Evolutionary conservation across 2,329 filamentous ascomycete species (phyloP), one percentile per base, ranked within the genome.

Genomic region (Talaromyces pinophilus): DNA sequence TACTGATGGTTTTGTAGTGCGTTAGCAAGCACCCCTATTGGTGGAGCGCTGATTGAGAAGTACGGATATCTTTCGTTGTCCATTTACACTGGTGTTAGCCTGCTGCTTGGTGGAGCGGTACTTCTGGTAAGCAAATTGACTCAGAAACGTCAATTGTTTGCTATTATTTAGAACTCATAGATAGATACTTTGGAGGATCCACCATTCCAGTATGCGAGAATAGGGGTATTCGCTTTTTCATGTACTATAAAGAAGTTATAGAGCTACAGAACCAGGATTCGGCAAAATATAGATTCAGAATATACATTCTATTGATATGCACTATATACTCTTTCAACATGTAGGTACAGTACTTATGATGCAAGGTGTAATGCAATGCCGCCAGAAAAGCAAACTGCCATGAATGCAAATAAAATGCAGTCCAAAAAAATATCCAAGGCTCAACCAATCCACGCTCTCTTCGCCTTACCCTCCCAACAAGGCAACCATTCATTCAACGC

Each of bases 401-500:
- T 11, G 3, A 61, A 48, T 30, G 48, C 22, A 61, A 46, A 15
- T 25, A 25, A 22, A 35, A 35, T 3, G 10, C 17, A 38, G 2
- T 1, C 2, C 19, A 22, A 25, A 6, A 25, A 22, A 15, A 1
- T 8, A 22, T 25, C 1, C n/a, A 46, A 28, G 48, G 25, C 57
- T 57, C 11, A 62, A 55, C 42, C 54, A 63, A 54, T 25, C 50
- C 65, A 67, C 44, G 33, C 35, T 25, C 54, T 60, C 11, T 57
- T 44, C 15, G 33, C 28, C 22, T 59, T 59, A 5, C 35, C 40
- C 64, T 70, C 64, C 73, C 79, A 83, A 66, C 82, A 84, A 54
- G 74, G 73, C 65, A 85, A 71, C 83, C 83, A 85, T 67, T 75
- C 69, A n/a, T 71, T 74, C 72, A 85, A 72, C 33, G 82, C 82